A percentile compares a stretch with the other conserved stretches of the same genome.
phyloP scores from a whole-genome alignment of 805 yeast species.

The Nakazawaea holstii region DNA sequence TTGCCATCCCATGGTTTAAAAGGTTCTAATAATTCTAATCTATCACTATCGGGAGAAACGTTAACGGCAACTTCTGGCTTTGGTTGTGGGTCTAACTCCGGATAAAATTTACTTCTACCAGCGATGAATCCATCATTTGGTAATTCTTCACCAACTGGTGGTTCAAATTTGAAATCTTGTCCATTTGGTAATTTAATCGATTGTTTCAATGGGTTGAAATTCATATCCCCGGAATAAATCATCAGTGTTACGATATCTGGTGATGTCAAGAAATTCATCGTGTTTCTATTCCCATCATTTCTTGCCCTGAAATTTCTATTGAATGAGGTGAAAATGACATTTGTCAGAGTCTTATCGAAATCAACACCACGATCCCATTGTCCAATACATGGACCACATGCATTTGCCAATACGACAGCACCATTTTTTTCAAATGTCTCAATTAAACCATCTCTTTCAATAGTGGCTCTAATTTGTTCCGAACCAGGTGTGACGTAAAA shows the following conservation, averaged over 20 bases:
- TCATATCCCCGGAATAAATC: conserved; percentile 93
- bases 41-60: conserved; percentile 81
- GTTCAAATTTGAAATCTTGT: conserved; percentile 79
- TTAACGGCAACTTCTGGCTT: conserved; percentile 42
- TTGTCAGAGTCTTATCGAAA: conserved; percentile 88
- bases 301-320: conserved; percentile 98
- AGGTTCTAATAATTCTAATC: conserved; percentile 88
- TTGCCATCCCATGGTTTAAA: conserved; percentile 82
- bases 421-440: conserved; percentile 86
- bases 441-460: conserved; percentile 92
- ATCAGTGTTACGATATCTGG: conserved; percentile 95
- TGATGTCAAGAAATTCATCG: conserved; percentile 95
- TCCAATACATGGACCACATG: conserved; percentile 99
- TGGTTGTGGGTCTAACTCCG: conserved; percentile 51
- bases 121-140: conserved; percentile 87
- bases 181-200: conserved; percentile 84
- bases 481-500: conserved; percentile 97
- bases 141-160: conserved; percentile 87
- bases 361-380: conserved; percentile 95
- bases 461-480: conserved; percentile 97
- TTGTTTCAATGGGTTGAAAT: conserved; percentile 94
- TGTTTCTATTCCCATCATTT: conserved; percentile 96
- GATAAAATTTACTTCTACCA: conserved; percentile 62
- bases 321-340: conserved; percentile 95
- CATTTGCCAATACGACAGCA: conserved; percentile 92